Percentiles rank a stretch among this genome's conserved stretches.
Conservation (phyloP, 2,329 filamentous ascomycete species). For the Colletotrichum limetticola region DNA sequence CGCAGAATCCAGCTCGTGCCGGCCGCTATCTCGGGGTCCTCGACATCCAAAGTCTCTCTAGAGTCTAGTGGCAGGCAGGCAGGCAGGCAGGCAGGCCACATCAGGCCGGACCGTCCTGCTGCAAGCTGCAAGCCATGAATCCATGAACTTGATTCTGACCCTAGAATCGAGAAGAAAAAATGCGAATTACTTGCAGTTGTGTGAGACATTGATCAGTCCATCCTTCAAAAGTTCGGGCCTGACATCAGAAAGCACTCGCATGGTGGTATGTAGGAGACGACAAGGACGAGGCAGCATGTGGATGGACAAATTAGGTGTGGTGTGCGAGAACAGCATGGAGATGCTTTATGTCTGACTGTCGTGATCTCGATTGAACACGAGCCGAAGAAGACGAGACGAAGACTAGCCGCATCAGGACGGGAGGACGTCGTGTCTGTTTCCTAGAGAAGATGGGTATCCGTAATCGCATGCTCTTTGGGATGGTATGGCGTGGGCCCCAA, state of each 20-base stretch:
- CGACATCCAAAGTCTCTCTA: constrained; percentile 1
- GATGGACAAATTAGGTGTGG: constrained; percentile 18
- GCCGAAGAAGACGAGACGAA: constrained; percentile 5
- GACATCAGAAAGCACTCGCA: constrained; percentile 33
- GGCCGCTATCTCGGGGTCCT: constrained; percentile 26
- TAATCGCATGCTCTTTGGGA: not conserved
- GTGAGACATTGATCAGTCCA: constrained; percentile 27
- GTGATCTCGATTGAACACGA: constrained; percentile 34
- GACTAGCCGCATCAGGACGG: constrained; percentile 18
- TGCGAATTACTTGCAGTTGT: constrained; percentile 24
- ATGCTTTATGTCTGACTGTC: not conserved
- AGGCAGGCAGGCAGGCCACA: constrained; percentile 2
- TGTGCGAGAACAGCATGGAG: constrained; percentile 10
- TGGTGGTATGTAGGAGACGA: constrained; percentile 16
- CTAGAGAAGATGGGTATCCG: constrained; percentile 15
- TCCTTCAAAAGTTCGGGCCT: constrained; percentile 21
- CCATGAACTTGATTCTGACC: constrained; percentile 8
- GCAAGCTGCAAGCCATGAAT: constrained; percentile 34
- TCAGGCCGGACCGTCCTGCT: constrained; percentile 16
- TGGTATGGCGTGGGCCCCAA: not conserved
- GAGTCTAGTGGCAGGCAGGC: not conserved
- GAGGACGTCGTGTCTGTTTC: constrained; percentile 11
- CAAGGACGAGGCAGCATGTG: constrained; percentile 23
- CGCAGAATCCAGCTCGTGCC: constrained; percentile 24
- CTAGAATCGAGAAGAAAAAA: not conserved